Evolutionary conservation across 768 basidiomycete species (phyloP), one percentile per base, ranked within the genome.

Genomic region (Agrocybe pediades): DNA sequence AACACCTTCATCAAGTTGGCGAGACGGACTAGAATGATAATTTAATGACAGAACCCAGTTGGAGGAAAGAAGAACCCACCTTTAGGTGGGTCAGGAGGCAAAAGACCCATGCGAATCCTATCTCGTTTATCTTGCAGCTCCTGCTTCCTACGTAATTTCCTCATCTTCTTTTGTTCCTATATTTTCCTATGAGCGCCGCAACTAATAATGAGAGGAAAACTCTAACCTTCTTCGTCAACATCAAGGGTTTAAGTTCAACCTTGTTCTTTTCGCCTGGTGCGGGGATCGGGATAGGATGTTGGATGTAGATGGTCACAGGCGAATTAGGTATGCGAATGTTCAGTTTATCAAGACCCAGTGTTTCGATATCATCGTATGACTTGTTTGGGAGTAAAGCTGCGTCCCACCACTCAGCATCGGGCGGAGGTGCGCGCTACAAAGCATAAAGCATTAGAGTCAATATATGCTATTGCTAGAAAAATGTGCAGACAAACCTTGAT

Each of bases 351-450:
- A 87, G 61, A 24, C 85, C 86, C 21, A 80, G 67, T 2, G 53
- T 65, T 1, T 71, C 71, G 46, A 96, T 67, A 53, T 95, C 94
- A 41, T 84, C 81, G 68, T 98, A 98, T 3, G 74, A 80, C 71
- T 89, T 87, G 60, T 77, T 86, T 0, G 92, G 90, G 9, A 99
- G 74, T 13, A 98, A 74, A 0, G 91, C 81, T 19, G 83, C 86
- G 71, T 99, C 97, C 97, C 97, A 99, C 97, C 97, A 99, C 68
- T 98, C 97, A 3, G 87, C 83, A 4, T 84, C 87, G 0, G 96
- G 96, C 6, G 96, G 97, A 0, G 92, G 82, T 50, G 85, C 84
- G 41, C 95, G 80, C 88, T 95, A 61, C 36, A 53, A 40, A 23
- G n/a, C 3, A 39, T 39, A 43, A 39, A 42, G 19, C 29, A 11